Evolutionary conservation across 306 rosid species (phyloP).

Genomic region (Ziziphus jujuba): DNA sequence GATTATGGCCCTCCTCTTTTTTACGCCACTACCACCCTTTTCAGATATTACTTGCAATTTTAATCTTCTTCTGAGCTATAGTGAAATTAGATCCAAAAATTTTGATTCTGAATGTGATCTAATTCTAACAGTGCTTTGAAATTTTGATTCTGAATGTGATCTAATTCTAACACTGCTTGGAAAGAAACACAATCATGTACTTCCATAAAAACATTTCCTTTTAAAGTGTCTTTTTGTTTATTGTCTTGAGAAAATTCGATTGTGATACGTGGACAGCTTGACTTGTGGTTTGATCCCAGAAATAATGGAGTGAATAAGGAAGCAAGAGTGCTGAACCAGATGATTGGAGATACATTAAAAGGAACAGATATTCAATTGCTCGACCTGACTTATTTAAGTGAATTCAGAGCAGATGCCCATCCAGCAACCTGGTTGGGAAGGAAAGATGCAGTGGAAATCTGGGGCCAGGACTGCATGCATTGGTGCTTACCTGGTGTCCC

Average conservation of each 20-base stretch:
- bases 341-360: slow-evolving; percentile 53
- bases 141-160: too few species aligned
- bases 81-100: background rate
- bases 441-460: slow-evolving; percentile 76
- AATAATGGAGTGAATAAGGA: slow-evolving; percentile 85
- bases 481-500: slow-evolving; percentile 95
- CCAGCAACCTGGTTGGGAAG: slow-evolving; percentile 87
- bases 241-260: slow-evolving; percentile 21
- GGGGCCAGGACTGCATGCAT: slow-evolving; percentile 97
- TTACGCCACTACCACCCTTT: slow-evolving; percentile 2
- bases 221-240: background rate
- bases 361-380: slow-evolving; percentile 58
- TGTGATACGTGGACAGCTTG: slow-evolving; percentile 69
- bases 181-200: background rate
- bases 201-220: too few species aligned
- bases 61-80: slow-evolving; percentile 1
- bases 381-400: slow-evolving; percentile 69
- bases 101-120: too few species aligned
- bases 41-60: background rate
- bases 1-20: slow-evolving; percentile 20
- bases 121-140: too few species aligned
- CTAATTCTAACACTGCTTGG: background rate
- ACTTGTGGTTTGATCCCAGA: slow-evolving; percentile 80
- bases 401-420: slow-evolving; percentile 89
- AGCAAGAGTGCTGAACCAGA: slow-evolving; percentile 63